Conservation (phyloP, 1,284 basidiomycete genomes). For the Naganishia albida region DNA sequence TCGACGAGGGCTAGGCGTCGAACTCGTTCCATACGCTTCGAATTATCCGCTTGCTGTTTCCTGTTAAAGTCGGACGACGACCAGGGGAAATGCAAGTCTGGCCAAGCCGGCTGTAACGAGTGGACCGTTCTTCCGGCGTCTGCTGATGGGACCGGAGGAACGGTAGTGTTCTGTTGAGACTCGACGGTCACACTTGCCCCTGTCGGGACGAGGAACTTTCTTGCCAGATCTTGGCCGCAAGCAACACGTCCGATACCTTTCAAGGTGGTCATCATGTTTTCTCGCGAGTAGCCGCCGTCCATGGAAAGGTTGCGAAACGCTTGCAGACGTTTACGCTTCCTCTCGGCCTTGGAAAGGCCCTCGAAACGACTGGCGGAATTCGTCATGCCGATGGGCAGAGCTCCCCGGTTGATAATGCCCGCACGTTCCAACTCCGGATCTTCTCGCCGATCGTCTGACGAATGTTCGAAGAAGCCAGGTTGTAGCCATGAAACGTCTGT, state of each 20-base stretch:
- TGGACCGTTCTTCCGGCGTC: neutral
- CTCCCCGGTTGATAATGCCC: conserved; percentile 17
- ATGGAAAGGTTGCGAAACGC: conserved; percentile 22
- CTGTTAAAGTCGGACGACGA: conserved; percentile 53
- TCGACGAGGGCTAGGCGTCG: conserved; percentile 26
- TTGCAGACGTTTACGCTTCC: conserved; percentile 27
- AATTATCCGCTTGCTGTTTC: conserved; percentile 51
- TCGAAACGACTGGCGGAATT: conserved; percentile 24
- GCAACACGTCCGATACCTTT: conserved; percentile 29
- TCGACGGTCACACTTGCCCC: conserved; percentile 14
- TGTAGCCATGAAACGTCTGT: conserved; percentile 29
- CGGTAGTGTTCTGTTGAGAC: conserved; percentile 16
- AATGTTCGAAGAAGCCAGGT: conserved; percentile 1
- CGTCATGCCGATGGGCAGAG: conserved; percentile 19
- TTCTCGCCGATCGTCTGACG: neutral
- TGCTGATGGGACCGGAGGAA: neutral
- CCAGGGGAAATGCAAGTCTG: conserved; percentile 74
- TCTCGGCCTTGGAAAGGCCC: conserved; percentile 25
- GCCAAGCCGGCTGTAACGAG: conserved; percentile 63
- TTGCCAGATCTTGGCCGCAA: conserved; percentile 11
- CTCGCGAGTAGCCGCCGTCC: conserved; percentile 44
- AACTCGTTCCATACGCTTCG: conserved; percentile 13
- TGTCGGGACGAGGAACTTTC: conserved; percentile 25
- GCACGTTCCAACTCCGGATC: conserved; percentile 21
- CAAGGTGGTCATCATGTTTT: conserved; percentile 67